Evolutionary conservation across 805 yeast species (phyloP).

Genomic region (Cyberlindnera misumaiensis): DNA sequence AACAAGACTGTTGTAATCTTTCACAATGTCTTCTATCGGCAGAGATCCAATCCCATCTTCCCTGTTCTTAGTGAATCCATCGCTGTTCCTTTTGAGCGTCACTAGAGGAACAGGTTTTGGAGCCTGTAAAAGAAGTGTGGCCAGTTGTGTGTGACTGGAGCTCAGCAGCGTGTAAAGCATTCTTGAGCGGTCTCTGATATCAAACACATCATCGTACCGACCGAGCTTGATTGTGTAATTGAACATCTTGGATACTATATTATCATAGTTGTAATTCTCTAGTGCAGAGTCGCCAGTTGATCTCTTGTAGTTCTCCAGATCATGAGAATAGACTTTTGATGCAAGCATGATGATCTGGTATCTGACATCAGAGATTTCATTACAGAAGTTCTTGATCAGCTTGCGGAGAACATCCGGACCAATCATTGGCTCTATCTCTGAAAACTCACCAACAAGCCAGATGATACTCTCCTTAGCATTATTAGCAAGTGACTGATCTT

Average conservation of each 20-base stretch:
- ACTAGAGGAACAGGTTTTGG: conserved; percentile 60
- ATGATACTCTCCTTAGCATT: conserved; percentile 75
- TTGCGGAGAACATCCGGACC: conserved; percentile 74
- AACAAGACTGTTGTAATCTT: conserved; percentile 25
- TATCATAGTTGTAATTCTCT: conserved; percentile 27
- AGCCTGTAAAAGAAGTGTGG: conserved; percentile 65
- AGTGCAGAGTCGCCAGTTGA: conserved; percentile 19
- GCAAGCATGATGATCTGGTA: conserved; percentile 66
- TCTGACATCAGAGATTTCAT: conserved; percentile 53
- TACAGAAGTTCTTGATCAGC: conserved; percentile 44
- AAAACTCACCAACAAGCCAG: conserved; percentile 88
- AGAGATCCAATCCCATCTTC: conserved; percentile 15
- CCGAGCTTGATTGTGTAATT: conserved; percentile 55
- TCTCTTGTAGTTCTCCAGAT: conserved; percentile 36
- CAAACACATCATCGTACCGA: conserved; percentile 67
- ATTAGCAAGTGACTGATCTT: conserved; percentile 23
- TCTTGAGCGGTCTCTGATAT: conserved; percentile 81
- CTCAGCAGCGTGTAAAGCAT: conserved; percentile 56
- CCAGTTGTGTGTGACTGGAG: conserved; percentile 47
- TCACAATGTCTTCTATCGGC: conserved; percentile 20
- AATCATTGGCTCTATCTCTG: conserved; percentile 37
- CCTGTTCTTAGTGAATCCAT: conserved; percentile 14
- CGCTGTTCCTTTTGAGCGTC: conserved; percentile 11
- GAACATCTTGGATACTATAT: conserved; percentile 45
- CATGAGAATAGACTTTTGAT: conserved; percentile 60